Evolutionary conservation across 2,329 filamentous ascomycete species (phyloP), one percentile per base, ranked within the genome.

Genomic region (Zymoseptoria passerinii): DNA sequence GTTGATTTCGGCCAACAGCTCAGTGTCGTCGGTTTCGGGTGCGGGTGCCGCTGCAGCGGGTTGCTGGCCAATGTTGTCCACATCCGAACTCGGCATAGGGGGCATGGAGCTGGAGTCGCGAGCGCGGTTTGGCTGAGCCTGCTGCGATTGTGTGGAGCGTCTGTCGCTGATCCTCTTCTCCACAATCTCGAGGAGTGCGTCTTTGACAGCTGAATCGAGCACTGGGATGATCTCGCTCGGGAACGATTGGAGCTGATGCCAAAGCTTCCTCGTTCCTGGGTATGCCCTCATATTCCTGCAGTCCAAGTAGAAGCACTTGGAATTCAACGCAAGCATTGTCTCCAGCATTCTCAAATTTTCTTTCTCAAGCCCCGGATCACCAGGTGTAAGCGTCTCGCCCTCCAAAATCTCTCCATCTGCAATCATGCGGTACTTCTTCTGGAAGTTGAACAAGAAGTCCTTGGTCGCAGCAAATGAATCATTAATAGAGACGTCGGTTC

Each of bases 141-240:
- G 65, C 50, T 70, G 67, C 13, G 63, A 65, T 54, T 69, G 65
- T 28, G 66, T 66, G 59, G 75, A 65, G 59, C 77, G 74, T 70
- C 87, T 81, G 60, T 84, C 84, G 35, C 86, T 79, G 80, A 88
- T 89, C 68, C 95, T 88, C 60, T 87, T 86, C 61, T 89, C 84
- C 0, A 92, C 91, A 53, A 97, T 77, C 70, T 96, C 92, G 23
- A 94, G 83, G 87, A 97, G 95, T 56, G 90, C 81, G 75, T 99
- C 92, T 71, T 96, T 95, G 54, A 96, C 84, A 5, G 86, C 86
- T 73, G 95, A 90, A 80, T 99, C 95, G 88, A 99, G 96, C 52
- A 97, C 81, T 2, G 92, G 92, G 50, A 99, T 88, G 55, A 99
- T 92, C 80, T 99, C 94, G 70, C 94, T 91, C 0, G 94, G 94